Evolutionary conservation across 2,329 filamentous ascomycete species (phyloP).

Genomic region (Xylaria sp.): DNA sequence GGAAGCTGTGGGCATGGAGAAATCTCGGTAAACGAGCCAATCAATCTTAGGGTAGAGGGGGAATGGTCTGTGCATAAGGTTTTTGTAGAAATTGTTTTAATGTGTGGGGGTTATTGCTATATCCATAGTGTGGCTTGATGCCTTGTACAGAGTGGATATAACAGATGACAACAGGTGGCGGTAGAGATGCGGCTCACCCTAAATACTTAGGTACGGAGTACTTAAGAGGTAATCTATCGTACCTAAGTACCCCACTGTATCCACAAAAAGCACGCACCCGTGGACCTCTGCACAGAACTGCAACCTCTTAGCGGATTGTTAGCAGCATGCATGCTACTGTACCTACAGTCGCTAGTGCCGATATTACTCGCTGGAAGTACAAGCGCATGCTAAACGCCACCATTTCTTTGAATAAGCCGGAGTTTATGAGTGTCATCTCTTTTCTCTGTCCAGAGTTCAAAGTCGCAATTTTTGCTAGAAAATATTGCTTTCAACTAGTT

Average conservation of each 20-base stretch:
- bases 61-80: conserved; percentile 42
- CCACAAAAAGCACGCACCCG: neutral
- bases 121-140: conserved; percentile 1
- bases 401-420: conserved; percentile 9
- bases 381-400: conserved; percentile 14
- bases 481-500: conserved; percentile 7
- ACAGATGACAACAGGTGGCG: too few species aligned
- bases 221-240: too few species aligned
- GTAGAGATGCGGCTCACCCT: too few species aligned
- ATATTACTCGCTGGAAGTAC: neutral
- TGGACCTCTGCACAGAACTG: neutral
- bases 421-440: neutral
- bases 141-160: too few species aligned
- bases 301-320: neutral
- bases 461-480: neutral
- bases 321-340: neutral
- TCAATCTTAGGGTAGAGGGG: conserved; percentile 44
- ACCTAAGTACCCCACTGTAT: too few species aligned
- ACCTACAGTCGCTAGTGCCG: neutral
- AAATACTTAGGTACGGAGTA: neutral
- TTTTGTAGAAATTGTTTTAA: conserved; percentile 8
- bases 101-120: conserved; percentile 8
- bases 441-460: neutral
- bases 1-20: conserved; percentile 47
- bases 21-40: conserved; percentile 49